Evolutionary conservation across 148 eudicot species (phyloP).

Genomic region (Pouteria glomerata): DNA sequence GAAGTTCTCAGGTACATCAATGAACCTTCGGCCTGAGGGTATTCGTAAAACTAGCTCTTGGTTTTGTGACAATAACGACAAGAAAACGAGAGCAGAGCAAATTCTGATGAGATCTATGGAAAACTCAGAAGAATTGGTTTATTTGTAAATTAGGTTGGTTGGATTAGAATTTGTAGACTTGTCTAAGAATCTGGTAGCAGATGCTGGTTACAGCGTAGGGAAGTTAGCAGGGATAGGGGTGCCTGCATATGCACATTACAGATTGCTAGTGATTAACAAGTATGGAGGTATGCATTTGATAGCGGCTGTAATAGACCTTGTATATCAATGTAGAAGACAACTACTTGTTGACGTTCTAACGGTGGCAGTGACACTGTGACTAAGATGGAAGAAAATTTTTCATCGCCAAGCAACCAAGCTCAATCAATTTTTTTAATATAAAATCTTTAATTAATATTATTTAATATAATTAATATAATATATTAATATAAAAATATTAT

Average conservation of each 20-base stretch:
- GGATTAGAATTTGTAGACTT: conserved; percentile 47
- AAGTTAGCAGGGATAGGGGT: conserved; percentile 29
- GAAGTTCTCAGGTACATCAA: conserved; percentile 26
- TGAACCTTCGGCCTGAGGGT: conserved; percentile 14
- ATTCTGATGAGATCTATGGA: conserved; percentile 42
- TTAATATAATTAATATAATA: too few species aligned
- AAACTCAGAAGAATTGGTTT: conserved; percentile 31
- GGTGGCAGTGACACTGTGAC: too few species aligned
- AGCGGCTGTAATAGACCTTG: conserved; percentile 26
- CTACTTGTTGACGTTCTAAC: too few species aligned
- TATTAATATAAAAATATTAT: too few species aligned
- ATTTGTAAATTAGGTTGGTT: conserved; percentile 48
- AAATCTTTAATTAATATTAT: too few species aligned
- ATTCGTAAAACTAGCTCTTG: conserved; percentile 24
- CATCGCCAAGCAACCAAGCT: too few species aligned
- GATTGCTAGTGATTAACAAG: conserved; percentile 27
- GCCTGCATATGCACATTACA: conserved; percentile 37
- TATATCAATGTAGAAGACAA: too few species aligned
- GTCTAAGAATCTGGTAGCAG: conserved; percentile 40
- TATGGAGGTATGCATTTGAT: conserved; percentile 58
- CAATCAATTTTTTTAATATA: too few species aligned
- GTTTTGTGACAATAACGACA: conserved; percentile 33
- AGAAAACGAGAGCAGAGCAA: conserved; percentile 45
- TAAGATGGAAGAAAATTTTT: too few species aligned
- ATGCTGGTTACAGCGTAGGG: conserved; percentile 39